These are phyloP conservation scores for Paecilomyces fulvus DNA, from an alignment of 2,329 filamentous ascomycete genomes.

Conservation along the genomic window DNA sequence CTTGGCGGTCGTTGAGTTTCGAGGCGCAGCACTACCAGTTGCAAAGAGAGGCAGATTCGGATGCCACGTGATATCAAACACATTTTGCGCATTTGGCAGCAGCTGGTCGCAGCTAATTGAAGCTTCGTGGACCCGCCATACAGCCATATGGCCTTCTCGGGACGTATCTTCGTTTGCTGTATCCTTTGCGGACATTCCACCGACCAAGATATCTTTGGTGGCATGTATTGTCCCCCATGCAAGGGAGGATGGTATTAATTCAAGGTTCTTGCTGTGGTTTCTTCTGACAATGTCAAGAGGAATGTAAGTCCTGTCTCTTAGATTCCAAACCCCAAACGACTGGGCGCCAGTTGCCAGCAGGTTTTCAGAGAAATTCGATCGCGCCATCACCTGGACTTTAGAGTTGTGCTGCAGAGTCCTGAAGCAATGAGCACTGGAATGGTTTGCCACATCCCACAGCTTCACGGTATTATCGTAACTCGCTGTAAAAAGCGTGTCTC, in stretches of 20 bases:
- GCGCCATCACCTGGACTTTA: conserved; percentile 44
- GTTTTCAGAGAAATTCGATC: conserved; percentile 29
- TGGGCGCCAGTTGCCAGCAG: conserved; percentile 42
- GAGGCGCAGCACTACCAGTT: conserved; percentile 41
- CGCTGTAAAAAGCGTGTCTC: conserved; percentile 42
- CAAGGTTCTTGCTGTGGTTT: conserved; percentile 20
- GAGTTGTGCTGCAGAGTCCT: conserved; percentile 37
- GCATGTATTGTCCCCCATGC: conserved; percentile 37
- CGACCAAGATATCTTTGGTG: conserved; percentile 41
- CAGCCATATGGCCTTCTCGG: conserved; percentile 43
- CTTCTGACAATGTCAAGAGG: conserved; percentile 17
- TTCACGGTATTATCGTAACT: conserved; percentile 50
- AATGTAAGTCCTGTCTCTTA: conserved; percentile 13
- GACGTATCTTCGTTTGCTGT: conserved; percentile 23
- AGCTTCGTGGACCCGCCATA: conserved; percentile 44
- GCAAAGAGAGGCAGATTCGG: conserved; percentile 43
- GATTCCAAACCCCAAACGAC: conserved; percentile 29
- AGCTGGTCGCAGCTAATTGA: conserved; percentile 29
- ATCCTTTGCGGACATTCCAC: conserved; percentile 43
- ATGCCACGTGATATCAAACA: conserved; percentile 54
- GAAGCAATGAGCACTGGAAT: conserved; percentile 18
- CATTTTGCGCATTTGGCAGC: conserved; percentile 41
- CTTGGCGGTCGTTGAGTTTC: conserved; percentile 21
- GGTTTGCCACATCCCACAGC: conserved; percentile 42
- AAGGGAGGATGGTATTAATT: conserved; percentile 38